A percentile compares a stretch with the other conserved stretches of the same genome.
Conservation (phyloP, 768 basidiomycete species). For the Dacryopinax primogenitus region DNA sequence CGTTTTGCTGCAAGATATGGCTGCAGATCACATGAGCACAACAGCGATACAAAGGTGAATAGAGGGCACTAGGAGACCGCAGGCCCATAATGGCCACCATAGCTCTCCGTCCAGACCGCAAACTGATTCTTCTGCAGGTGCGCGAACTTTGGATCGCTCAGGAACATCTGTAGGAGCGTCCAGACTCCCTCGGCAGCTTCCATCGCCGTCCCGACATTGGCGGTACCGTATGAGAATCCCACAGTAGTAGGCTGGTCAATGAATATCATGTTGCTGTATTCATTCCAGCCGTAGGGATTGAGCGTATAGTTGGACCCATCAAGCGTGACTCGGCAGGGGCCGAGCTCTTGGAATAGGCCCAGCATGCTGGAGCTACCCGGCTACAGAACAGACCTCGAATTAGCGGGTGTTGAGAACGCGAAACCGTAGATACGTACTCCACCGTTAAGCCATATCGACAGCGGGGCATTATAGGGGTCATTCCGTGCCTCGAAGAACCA, state of each 20-base stretch:
- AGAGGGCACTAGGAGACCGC: slow-evolving; percentile 31
- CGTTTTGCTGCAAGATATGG: slow-evolving; percentile 48
- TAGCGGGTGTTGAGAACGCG: background rate
- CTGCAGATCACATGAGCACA: slow-evolving; percentile 20
- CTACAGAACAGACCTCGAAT: background rate
- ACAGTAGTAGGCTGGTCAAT: slow-evolving; percentile 44
- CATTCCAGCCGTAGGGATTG: slow-evolving; percentile 52
- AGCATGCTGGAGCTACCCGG: slow-evolving; percentile 8
- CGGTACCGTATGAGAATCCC: slow-evolving; percentile 49
- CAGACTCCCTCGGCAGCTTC: slow-evolving; percentile 46
- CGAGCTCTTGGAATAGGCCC: slow-evolving; percentile 10
- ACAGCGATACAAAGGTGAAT: background rate
- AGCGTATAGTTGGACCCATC: slow-evolving; percentile 37
- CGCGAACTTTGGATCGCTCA: slow-evolving; percentile 42
- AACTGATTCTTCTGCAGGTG: slow-evolving; percentile 36
- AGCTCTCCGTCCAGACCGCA: slow-evolving; percentile 53
- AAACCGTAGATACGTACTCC: background rate
- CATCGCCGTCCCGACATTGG: slow-evolving; percentile 39
- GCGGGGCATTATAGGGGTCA: slow-evolving; percentile 3
- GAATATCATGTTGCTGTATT: slow-evolving; percentile 40
- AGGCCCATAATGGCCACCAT: slow-evolving; percentile 54
- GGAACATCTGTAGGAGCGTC: slow-evolving; percentile 53
- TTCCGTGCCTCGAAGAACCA: slow-evolving; percentile 10
- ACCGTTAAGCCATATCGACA: slow-evolving; percentile 10
- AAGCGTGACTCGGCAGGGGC: slow-evolving; percentile 45